Base-by-base conservation (phyloP, 78 protist species). In the Chrysochromulina parva region DNA sequence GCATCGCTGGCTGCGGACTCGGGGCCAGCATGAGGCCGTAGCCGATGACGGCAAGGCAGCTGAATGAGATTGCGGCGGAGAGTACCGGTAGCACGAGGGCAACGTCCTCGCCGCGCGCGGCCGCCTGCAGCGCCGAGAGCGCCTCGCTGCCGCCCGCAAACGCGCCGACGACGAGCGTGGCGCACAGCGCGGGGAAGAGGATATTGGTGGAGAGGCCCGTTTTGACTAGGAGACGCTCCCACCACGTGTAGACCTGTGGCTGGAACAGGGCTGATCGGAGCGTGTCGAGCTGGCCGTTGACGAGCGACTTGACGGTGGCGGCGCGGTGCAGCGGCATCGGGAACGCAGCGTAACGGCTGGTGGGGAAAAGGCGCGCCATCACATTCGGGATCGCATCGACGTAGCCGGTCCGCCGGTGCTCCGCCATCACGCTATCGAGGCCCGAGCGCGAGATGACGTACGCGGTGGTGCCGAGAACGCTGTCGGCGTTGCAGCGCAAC, bases 321-420 rank as follows among this genome's bases (percentile, higher is more conserved):
- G 55, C 55, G 54, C 82, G 82, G 54, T 73, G 82, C 13, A 73
- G 48, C 6, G 82, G 82, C 82, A 73, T 73, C 82, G 82, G 82
- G 24, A 5, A 73, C 11, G 82, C 82, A 16, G 82, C 82, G n/a
- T 47, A 73, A 1, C 82, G 82, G 26, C 28, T 17, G 19, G 10
- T 11, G 19, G 82, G 82, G 54, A 73, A 73, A 5, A 73, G 82
- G 22, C 53, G 53, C 20, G 82, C 82, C 82, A 28, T 73, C 55
- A 28, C 55, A 5, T 73, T 48, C 13, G 82, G 82, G 54, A 73
- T 47, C 11, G 82, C 13, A 5, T 2, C 55, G n/a, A 14, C 54
- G 55, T 13, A 73, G 82, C 82, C 82, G 11, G 2, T 10, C 26
- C 20, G 55, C 53, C 26, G 26, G 54, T 73, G 82, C 82, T 47